Evolutionary conservation across 2,329 filamentous ascomycete species (phyloP), one percentile per base, ranked within the genome.

Genomic region (Nemania serpens): DNA sequence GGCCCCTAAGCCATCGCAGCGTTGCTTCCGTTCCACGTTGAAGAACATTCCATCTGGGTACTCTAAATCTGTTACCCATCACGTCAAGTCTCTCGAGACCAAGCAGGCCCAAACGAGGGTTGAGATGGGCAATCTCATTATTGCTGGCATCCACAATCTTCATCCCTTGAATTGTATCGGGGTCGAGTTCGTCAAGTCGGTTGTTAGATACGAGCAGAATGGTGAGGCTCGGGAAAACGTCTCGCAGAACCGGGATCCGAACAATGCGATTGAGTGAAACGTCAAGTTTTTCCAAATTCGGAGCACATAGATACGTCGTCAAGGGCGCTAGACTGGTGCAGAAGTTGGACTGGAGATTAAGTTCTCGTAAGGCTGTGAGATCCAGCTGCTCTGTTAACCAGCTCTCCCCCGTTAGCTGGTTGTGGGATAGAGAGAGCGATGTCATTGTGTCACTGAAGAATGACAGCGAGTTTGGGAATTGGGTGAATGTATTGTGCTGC

Each of bases 21-120:
- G 92, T 88, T 2, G 91, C 89, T 69, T 96, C 92, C 0, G 93
- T 97, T 0, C 94, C 94, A 64, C 92, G 90, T 62, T 94, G 90
- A 49, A 98, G 78, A 6, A 97, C 84, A 64, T 90, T 90, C 79
- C 90, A 93, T 58, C 91, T 86, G 0, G 94, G 94, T 34, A 97
- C 92, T 34, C 91, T 84, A 77, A 98, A 98, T 34, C 88, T 83
- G 73, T 98, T 98, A 0, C 93, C 93, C 29, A 85, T 85, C 3
- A 97, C 89, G 49, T 96, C 89, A 10, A 97, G 78, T 55, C 84
- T 75, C 81, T 90, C 78, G 77, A 86, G 64, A 69, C 87, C 77
- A 0, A 96, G 80, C 12, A 96, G 79, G 0, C 94, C 94, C 11
- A 98, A 82, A 7, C 88, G 86, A 0, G 93, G 90, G 62, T 95